These are phyloP conservation scores for Mucuna pruriens DNA, from an alignment of 306 rosid genomes.

Conservation along the genomic window DNA sequence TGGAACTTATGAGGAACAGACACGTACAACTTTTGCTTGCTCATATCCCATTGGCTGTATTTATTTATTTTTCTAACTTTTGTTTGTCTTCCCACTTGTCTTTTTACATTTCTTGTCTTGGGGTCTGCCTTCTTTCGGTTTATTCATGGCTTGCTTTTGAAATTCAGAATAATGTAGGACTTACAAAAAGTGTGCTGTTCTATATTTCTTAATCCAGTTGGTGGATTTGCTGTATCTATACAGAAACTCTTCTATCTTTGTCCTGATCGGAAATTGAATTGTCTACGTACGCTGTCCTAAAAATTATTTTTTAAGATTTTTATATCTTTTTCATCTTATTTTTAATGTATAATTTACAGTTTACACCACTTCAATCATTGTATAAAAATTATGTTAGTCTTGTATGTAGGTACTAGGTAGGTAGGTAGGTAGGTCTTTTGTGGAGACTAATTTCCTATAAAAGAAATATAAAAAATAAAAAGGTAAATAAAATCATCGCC, in stretches of 20 bases:
- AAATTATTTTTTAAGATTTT: background rate
- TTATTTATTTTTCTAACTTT: conserved; percentile 46
- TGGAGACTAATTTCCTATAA: background rate
- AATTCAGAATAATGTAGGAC: conserved; percentile 31
- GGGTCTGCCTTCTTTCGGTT: conserved; percentile 33
- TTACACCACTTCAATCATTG: background rate
- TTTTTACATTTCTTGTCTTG: conserved; percentile 40
- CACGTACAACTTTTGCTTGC: conserved; percentile 42
- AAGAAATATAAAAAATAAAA: background rate
- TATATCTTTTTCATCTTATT: background rate
- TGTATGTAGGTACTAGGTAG: background rate
- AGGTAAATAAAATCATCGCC: background rate
- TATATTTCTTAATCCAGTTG: conserved; percentile 30
- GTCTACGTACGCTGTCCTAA: background rate
- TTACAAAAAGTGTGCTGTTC: conserved; percentile 33
- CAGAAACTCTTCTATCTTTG: conserved; percentile 34
- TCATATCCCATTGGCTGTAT: conserved; percentile 37
- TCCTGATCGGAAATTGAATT: conserved; percentile 28
- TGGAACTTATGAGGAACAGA: conserved; percentile 50
- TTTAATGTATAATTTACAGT: background rate
- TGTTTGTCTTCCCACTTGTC: conserved; percentile 54
- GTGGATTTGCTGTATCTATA: conserved; percentile 45
- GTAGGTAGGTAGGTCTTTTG: background rate
- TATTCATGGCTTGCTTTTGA: conserved; percentile 36
- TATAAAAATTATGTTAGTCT: background rate